Base-by-base conservation (phyloP, 2,329 filamentous ascomycete genomes). In the Colletotrichum destructivum region DNA sequence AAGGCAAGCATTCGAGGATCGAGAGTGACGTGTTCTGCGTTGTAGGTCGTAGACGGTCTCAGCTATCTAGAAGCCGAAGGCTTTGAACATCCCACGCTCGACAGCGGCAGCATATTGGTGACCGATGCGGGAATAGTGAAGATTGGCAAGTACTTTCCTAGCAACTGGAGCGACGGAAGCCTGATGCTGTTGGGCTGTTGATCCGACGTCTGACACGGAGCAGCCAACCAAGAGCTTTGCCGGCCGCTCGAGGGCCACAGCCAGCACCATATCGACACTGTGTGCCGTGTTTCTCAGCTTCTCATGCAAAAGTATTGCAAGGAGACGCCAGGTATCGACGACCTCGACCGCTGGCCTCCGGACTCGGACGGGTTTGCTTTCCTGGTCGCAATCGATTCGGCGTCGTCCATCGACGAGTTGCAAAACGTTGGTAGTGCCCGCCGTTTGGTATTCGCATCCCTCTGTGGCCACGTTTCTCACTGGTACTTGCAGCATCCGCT, bases 61-160 rank as follows among this genome's bases (percentile, higher is more conserved):
- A 63, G 47, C 47, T 63, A 54, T 54, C 21, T 63, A 63, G 49
- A 63, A 31, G 35, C 9, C 12, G 13, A 63, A 63, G n/a, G 47
- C 47, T 63, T 62, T 42, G 31, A 54, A 26, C n/a, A 62, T 31
- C 16, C n/a, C 13, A 42, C 18, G 18, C 35, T 62, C 4, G 6
- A 54, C 21, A 18, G n/a, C 35, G 3, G 49, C 9, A 62, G 18
- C 42, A 23, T 62, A 18, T 62, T 62, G n/a, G 47, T 62, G n/a
- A 62, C 31, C 26, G n/a, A 62, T n/a, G 16, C 9, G 6, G 46
- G 46, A 42, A 2, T 62, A 16, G 44, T 62, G 11, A 62, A 62
- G 35, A 62, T 54, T 1, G 4, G 47, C 15, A 62, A 60, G 57
- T 60, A 18, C 26, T 1, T 40, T n/a, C 18, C 21, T 60, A 46